Conservation (phyloP, 140 eudicot species). For the Oenanthe javanica region DNA sequence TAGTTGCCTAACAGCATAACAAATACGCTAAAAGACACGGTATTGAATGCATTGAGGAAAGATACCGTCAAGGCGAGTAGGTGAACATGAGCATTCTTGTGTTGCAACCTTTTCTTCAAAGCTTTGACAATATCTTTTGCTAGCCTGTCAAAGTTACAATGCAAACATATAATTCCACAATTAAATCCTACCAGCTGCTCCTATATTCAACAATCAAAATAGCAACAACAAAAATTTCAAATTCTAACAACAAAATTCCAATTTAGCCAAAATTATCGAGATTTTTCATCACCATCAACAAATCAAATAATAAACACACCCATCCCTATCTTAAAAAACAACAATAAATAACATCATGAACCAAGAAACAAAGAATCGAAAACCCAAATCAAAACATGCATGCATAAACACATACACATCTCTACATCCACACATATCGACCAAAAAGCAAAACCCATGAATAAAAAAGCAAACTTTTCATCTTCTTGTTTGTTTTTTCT, state of each 20-base stretch:
- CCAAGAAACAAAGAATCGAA: background rate
- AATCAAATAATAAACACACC: background rate
- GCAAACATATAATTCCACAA: background rate
- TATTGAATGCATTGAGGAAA: background rate
- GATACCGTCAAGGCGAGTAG: slow-evolving; percentile 87
- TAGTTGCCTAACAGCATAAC: background rate
- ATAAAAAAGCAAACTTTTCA: slow-evolving; percentile 4
- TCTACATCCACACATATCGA: background rate
- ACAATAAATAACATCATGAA: background rate
- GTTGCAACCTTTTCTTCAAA: slow-evolving; percentile 81
- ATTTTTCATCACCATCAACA: slow-evolving; percentile 1
- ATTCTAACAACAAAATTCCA: background rate
- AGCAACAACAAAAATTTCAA: background rate
- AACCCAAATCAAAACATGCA: slow-evolving; percentile 2
- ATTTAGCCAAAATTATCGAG: background rate
- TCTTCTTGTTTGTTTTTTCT: background rate
- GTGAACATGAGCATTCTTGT: slow-evolving; percentile 91
- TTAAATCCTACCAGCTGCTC: background rate
- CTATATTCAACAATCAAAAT: background rate
- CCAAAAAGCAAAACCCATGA: slow-evolving; percentile 20
- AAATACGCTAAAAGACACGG: background rate
- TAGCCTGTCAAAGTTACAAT: slow-evolving; percentile 33
- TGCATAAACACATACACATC: background rate
- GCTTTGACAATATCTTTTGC: slow-evolving; percentile 93
- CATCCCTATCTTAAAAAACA: background rate